phyloP scores from a whole-genome alignment of 768 basidiomycete species.

The Phlebiopsis flavidoalba region DNA sequence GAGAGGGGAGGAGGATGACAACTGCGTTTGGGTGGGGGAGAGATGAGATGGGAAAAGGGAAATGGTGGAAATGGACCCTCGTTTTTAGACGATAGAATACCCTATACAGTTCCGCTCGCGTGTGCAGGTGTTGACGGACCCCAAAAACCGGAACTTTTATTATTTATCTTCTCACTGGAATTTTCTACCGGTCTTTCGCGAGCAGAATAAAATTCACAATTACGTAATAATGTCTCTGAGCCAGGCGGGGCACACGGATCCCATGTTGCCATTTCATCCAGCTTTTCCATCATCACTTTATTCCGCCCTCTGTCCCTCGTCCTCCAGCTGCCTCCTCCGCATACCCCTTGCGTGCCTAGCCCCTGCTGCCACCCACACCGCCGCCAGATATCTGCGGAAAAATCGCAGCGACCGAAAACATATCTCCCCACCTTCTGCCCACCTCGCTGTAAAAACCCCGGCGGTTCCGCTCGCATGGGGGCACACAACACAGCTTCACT shows the following conservation, averaged over 20 bases:
- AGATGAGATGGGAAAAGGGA: conserved; percentile 56
- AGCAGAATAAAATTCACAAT: conserved; percentile 18
- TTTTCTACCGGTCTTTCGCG: conserved; percentile 19
- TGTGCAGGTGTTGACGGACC: conserved; percentile 46
- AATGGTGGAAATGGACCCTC: conserved; percentile 47
- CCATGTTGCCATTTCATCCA: conserved; percentile 12
- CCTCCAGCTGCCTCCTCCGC: neutral
- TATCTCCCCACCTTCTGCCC: neutral
- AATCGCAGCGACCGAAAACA: neutral
- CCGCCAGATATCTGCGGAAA: neutral
- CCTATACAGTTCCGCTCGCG: conserved; percentile 68
- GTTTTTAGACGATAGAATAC: conserved; percentile 73
- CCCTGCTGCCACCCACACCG: neutral
- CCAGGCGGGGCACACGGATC: conserved; percentile 5
- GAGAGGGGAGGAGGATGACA: conserved; percentile 27
- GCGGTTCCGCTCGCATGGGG: conserved; percentile 1
- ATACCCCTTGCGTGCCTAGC: neutral
- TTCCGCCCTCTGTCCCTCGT: neutral
- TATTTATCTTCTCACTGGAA: conserved; percentile 24
- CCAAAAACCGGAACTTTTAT: conserved; percentile 51
- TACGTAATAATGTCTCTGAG: conserved; percentile 44
- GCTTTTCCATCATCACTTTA: conserved; percentile 4
- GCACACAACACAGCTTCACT: neutral
- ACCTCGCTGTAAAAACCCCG: neutral
- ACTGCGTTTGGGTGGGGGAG: conserved; percentile 37